Base-by-base conservation (phyloP, 768 basidiomycete genomes). In the Podaxis pistillaris region DNA sequence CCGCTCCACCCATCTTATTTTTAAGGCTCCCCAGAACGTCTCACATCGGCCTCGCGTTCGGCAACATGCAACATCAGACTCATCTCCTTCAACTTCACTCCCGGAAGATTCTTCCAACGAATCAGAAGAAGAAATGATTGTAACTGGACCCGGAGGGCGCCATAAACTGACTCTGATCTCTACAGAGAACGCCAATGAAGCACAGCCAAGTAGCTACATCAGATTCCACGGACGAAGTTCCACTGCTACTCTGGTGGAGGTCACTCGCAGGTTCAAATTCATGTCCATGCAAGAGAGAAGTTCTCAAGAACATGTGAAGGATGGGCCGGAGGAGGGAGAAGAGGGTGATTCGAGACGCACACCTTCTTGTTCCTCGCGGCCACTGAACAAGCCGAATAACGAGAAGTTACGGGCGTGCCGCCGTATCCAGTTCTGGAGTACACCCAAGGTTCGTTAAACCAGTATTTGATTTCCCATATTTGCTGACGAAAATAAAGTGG, bases 161-260 rank as follows among this genome's bases (percentile, higher is more conserved):
- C 79, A 57, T 68, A 81, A 62, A 72, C 75, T 67, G 55, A 79
- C 65, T 67, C 74, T 73, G 63, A 76, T 62, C 33, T 74, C 77
- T 12, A 72, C 76, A 24, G 75, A 77, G 58, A 67, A 69, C 4
- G 64, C 65, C 33, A 65, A 66, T 26, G 59, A 66, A n/a, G 64
- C 71, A 5, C 68, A 71, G 17, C 17, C 44, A 12, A 77, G 80
- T 62, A 79, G 78, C 62, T 74, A 78, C 62, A 76, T 80, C 54
- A 75, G 86, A 28, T 89, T 86, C 66, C 86, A 88, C 68, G 87
- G 87, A 15, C 82, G 84, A 66, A 87, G 85, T 68, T 87, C 85
- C 66, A 77, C 77, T 13, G 79, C 83, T 38, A 78, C 81, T 30
- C 79, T 88, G 12, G 80, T 88, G 22, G 83, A 82, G 50, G 75